These are phyloP conservation scores for Pyrenophora graminea DNA, from an alignment of 2,329 filamentous ascomycete genomes.

Conservation along the genomic window DNA sequence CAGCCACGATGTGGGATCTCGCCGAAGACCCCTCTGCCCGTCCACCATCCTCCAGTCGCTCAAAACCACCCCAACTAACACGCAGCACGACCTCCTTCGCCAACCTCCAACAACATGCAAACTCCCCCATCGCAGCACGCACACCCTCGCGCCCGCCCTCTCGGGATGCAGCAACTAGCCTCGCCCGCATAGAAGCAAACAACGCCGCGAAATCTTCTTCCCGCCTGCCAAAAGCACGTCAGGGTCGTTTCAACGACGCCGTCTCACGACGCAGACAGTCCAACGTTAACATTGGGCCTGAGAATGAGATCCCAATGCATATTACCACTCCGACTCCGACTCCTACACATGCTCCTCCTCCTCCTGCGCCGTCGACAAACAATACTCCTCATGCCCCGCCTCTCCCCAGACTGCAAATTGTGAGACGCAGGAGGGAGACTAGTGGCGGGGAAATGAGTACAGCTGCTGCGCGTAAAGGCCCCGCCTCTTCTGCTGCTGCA, in stretches of 20 bases:
- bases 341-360: background rate
- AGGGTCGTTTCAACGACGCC: slow-evolving; percentile 36
- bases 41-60: slow-evolving; percentile 23
- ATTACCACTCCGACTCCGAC: background rate
- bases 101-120: slow-evolving; percentile 17
- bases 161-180: slow-evolving; percentile 33
- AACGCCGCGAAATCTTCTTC: slow-evolving; percentile 20
- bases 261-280: slow-evolving; percentile 33
- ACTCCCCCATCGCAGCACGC: slow-evolving; percentile 24
- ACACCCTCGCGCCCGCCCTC: slow-evolving; percentile 32
- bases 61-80: slow-evolving; percentile 28
- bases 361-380: too few species aligned
- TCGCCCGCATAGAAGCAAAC: slow-evolving; percentile 32
- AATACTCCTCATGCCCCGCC: slow-evolving; percentile 19
- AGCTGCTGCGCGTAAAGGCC: slow-evolving; percentile 32
- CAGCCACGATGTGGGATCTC: slow-evolving; percentile 42
- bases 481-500: slow-evolving; percentile 1
- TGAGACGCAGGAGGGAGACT: slow-evolving; percentile 40
- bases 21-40: slow-evolving; percentile 33
- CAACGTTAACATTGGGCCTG: slow-evolving; percentile 20
- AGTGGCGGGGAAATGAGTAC: slow-evolving; percentile 40
- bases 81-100: slow-evolving; percentile 36
- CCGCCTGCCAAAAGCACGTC: slow-evolving; percentile 40
- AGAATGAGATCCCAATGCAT: slow-evolving; percentile 24
- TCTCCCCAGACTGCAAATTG: slow-evolving; percentile 39